Evolutionary conservation across 768 basidiomycete genomes (phyloP).

Genomic region (Amanita rimosa): DNA sequence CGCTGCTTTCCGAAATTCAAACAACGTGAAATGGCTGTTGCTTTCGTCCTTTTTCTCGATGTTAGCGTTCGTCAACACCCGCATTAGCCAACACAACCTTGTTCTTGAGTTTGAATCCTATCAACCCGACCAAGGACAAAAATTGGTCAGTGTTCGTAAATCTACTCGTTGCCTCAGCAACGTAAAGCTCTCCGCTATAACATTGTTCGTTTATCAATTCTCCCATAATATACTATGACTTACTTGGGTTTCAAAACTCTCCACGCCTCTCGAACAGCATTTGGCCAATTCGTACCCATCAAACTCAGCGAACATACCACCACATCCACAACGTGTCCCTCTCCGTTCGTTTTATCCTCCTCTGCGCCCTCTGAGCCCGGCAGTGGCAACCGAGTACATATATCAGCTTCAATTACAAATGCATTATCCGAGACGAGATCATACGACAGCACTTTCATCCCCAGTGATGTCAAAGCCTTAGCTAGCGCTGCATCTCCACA

Average conservation of each 20-base stretch:
- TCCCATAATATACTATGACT: conserved; percentile 16
- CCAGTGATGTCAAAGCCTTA: conserved; percentile 55
- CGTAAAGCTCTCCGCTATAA: conserved; percentile 65
- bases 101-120: conserved; percentile 63
- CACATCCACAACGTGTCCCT: conserved; percentile 78
- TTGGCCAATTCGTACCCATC: conserved; percentile 97
- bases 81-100: conserved; percentile 36
- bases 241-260: conserved; percentile 78
- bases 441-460: conserved; percentile 62
- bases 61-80: not conserved
- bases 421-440: conserved; percentile 67
- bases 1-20: conserved; percentile 63
- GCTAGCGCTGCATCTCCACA: conserved; percentile 93
- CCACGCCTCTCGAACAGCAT: conserved; percentile 81
- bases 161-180: conserved; percentile 86
- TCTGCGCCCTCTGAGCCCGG: conserved; percentile 60
- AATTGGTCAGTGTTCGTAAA: conserved; percentile 65
- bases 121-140: conserved; percentile 40
- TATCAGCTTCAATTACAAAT: conserved; percentile 87
- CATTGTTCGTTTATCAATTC: not conserved
- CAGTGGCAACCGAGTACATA: conserved; percentile 67
- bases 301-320: conserved; percentile 91
- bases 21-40: conserved; percentile 79
- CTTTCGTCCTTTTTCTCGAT: conserved; percentile 46
- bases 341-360: conserved; percentile 29